phyloP scores from a whole-genome alignment of 768 basidiomycete species.

The Asterophora lycoperdoides region DNA sequence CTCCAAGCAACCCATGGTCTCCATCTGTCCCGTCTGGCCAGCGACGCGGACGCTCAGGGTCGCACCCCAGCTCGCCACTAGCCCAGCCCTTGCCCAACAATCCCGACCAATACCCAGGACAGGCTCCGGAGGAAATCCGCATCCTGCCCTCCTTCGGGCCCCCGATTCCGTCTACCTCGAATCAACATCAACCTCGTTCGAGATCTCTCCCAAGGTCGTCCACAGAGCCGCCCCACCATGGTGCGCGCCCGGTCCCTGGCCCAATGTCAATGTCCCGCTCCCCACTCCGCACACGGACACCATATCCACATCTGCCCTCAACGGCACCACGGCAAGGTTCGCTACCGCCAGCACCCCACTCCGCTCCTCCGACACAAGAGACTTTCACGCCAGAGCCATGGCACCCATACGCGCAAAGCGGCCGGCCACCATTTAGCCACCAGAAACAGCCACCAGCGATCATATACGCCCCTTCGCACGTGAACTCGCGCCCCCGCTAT shows the following conservation, averaged over 20 bases:
- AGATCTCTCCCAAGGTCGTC: slow-evolving; percentile 42
- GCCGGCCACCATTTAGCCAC: slow-evolving; percentile 21
- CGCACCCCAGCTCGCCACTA: slow-evolving; percentile 29
- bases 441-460: slow-evolving; percentile 51
- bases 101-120: slow-evolving; percentile 17
- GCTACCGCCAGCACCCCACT: neutral
- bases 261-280: slow-evolving; percentile 15
- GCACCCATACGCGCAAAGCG: slow-evolving; percentile 26
- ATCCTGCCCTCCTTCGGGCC: slow-evolving; percentile 50
- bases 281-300: slow-evolving; percentile 15
- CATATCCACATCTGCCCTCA: slow-evolving; percentile 11
- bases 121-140: slow-evolving; percentile 56
- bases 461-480: slow-evolving; percentile 52
- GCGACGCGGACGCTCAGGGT: slow-evolving; percentile 38
- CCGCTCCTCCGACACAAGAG: neutral
- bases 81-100: slow-evolving; percentile 25
- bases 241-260: slow-evolving; percentile 12
- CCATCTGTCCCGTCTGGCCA: slow-evolving; percentile 17
- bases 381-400: slow-evolving; percentile 26
- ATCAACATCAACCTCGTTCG: slow-evolving; percentile 38
- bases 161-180: slow-evolving; percentile 30
- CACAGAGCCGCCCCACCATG: slow-evolving; percentile 18
- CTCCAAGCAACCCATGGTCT: slow-evolving; percentile 22
- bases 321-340: slow-evolving; percentile 1
- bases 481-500: slow-evolving; percentile 46